Percentiles rank a stretch among this genome's conserved stretches.
phyloP scores from a whole-genome alignment of 495 filamentous ascomycete species.

The Neurospora discreta region DNA sequence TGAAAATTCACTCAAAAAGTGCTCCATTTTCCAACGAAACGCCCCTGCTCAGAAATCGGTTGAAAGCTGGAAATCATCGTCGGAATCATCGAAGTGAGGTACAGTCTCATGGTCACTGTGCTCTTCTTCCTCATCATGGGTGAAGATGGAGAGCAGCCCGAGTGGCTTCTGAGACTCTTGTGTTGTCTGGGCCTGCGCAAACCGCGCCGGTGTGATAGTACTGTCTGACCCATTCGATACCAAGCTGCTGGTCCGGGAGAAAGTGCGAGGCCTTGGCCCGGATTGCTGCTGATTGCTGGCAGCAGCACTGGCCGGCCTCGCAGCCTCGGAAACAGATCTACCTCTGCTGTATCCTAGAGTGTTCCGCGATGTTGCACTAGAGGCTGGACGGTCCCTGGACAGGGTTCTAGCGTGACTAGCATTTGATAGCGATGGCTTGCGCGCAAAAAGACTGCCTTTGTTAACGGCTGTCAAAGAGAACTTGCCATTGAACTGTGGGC shows the following conservation, averaged over 20 bases:
- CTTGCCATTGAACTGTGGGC: not conserved
- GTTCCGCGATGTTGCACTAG: constrained; percentile 54
- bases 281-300: constrained; percentile 3
- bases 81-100: constrained; percentile 17
- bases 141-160: constrained; percentile 32
- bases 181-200: constrained; percentile 19
- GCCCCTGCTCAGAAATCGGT: constrained; percentile 21
- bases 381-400: constrained; percentile 41
- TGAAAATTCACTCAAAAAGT: not conserved
- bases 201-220: constrained; percentile 40
- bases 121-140: constrained; percentile 26
- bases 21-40: not conserved
- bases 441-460: constrained; percentile 23
- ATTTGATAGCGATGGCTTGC: constrained; percentile 29
- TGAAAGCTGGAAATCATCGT: constrained; percentile 31
- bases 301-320: constrained; percentile 17
- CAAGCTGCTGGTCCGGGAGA: constrained; percentile 27
- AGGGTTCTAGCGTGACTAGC: constrained; percentile 30
- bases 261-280: constrained; percentile 9
- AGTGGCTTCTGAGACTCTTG: constrained; percentile 26
- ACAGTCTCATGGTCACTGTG: constrained; percentile 10
- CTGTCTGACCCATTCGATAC: constrained; percentile 32
- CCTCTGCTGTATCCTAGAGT: constrained; percentile 78
- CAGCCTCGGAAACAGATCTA: constrained; percentile 43
- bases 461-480: not conserved